These are phyloP conservation scores for Debaryomyces sp. DNA, from an alignment of 1,139 yeast genomes.

Conservation along the genomic window DNA sequence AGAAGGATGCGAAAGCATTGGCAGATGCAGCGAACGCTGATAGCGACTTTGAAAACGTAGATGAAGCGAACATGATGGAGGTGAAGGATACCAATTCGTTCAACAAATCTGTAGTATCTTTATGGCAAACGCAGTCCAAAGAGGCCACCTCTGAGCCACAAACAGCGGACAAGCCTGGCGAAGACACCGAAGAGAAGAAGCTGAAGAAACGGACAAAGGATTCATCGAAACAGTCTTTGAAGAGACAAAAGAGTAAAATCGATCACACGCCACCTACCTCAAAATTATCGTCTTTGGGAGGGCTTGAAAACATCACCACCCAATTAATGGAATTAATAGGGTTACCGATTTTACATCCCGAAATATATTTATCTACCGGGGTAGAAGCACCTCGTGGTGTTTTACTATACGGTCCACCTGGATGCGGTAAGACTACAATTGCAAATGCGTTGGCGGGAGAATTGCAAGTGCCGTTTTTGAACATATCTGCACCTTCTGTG, in stretches of 20 bases:
- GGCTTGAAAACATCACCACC: conserved; percentile 79
- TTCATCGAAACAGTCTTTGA: conserved; percentile 22
- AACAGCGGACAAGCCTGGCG: conserved; percentile 3
- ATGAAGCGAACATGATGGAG: conserved; percentile 59
- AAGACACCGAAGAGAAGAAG: conserved; percentile 22
- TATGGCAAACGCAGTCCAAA: conserved; percentile 54
- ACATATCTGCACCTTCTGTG: conserved; percentile 92
- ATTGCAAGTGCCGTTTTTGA: conserved; percentile 87
- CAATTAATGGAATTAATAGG: conserved; percentile 90
- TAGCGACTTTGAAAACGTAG: conserved; percentile 45
- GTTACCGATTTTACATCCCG: conserved; percentile 91
- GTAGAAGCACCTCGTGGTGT: conserved; percentile 98
- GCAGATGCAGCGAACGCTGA: conserved; percentile 30
- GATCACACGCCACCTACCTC: conserved; percentile 74
- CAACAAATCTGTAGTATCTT: conserved; percentile 73
- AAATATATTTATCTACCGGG: conserved; percentile 83
- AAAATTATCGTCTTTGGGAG: conserved; percentile 78
- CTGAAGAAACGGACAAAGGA: conserved; percentile 37
- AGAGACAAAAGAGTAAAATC: conserved; percentile 47
- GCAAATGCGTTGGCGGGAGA: conserved; percentile 98
- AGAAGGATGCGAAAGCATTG: conserved; percentile 31
- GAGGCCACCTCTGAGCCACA: conserved; percentile 10
- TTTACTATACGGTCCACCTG: conserved; percentile 95
- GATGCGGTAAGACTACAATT: conserved; percentile 96
- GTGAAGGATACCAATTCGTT: conserved; percentile 61